Evolutionary conservation across 73 alveolate genomes (phyloP).

Genomic region (Loxodes magnus): DNA sequence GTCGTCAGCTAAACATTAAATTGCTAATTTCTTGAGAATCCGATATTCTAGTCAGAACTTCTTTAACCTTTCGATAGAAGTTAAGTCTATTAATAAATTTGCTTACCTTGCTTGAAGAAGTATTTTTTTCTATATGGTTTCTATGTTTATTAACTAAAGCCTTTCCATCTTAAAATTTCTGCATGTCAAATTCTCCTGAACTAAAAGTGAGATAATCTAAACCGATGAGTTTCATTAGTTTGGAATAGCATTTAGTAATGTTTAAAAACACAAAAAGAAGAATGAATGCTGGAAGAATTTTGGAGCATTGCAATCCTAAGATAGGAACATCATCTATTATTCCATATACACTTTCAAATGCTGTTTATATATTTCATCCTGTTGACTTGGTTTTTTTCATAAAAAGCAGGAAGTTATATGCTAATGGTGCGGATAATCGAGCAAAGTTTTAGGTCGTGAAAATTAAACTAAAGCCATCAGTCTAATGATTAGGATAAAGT

Average conservation of each 20-base stretch:
- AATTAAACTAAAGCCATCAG: conserved; percentile 1
- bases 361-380: too few relatives aligned
- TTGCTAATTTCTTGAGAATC: too few relatives aligned
- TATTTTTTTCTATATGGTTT: background rate
- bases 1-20: too few relatives aligned
- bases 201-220: too few relatives aligned
- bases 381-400: conserved; percentile 6
- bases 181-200: too few relatives aligned
- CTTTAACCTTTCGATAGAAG: too few relatives aligned
- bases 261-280: conserved; percentile 2
- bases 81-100: too few relatives aligned
- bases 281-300: background rate
- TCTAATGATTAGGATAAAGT: background rate
- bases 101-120: too few relatives aligned
- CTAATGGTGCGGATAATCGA: background rate
- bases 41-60: too few relatives aligned
- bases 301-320: background rate
- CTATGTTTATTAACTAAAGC: background rate
- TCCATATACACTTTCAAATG: conserved; percentile 7
- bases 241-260: conserved; percentile 1
- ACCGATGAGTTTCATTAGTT: too few relatives aligned
- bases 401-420: conserved; percentile 6
- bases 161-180: background rate
- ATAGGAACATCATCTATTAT: conserved; percentile 3
- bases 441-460: conserved; percentile 9